These are phyloP conservation scores for Mycena epipterygia DNA, from an alignment of 768 basidiomycete genomes.

Conservation along the genomic window DNA sequence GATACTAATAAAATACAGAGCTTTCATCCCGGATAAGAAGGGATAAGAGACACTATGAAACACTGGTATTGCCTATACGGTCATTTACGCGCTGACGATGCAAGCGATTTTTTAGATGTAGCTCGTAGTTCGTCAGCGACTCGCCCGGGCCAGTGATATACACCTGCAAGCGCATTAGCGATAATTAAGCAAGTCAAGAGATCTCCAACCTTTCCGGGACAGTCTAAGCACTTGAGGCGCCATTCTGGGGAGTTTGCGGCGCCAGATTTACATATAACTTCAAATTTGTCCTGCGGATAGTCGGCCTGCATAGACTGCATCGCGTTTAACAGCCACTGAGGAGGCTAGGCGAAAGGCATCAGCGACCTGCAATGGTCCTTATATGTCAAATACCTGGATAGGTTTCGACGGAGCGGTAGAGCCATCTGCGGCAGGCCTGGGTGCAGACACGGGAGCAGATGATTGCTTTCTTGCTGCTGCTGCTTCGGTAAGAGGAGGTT, in stretches of 20 bases:
- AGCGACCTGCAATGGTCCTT: background rate
- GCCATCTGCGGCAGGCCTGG: background rate
- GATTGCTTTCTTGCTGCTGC: background rate
- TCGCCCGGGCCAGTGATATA: conserved; percentile 94
- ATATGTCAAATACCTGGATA: conserved; percentile 33
- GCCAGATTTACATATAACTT: conserved; percentile 74
- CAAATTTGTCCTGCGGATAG: conserved; percentile 89
- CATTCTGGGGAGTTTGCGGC: conserved; percentile 79
- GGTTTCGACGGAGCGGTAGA: conserved; percentile 43
- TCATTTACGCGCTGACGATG: conserved; percentile 83
- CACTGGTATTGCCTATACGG: conserved; percentile 52
- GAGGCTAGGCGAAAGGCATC: conserved; percentile 56
- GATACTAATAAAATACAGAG: conserved; percentile 30
- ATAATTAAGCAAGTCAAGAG: background rate
- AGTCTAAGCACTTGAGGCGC: conserved; percentile 92
- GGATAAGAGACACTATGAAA: conserved; percentile 2
- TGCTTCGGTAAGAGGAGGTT: conserved; percentile 17
- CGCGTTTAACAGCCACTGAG: conserved; percentile 80
- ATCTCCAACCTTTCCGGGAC: conserved; percentile 86
- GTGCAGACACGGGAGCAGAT: conserved; percentile 38
- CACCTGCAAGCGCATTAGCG: conserved; percentile 60
- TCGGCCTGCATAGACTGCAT: conserved; percentile 75
- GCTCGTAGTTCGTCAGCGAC: conserved; percentile 90
- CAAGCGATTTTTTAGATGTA: conserved; percentile 89
- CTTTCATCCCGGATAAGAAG: background rate